Evolutionary conservation across 106 monocot genomes (phyloP).

Genomic region (Platanthera zijinensis): DNA sequence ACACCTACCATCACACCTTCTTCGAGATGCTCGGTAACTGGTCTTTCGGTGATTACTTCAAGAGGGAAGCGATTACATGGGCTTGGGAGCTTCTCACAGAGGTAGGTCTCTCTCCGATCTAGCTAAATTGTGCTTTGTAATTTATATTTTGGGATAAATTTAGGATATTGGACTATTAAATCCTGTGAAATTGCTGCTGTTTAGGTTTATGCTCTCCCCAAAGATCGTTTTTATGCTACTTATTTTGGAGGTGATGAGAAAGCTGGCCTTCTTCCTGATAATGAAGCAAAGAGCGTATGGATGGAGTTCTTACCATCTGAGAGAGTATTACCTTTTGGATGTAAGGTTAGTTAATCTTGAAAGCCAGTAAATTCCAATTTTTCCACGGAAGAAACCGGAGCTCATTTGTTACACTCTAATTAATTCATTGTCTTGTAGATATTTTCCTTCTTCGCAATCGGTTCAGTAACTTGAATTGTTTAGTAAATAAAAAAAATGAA

Average conservation of each 20-base stretch:
- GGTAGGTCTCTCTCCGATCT: constrained; percentile 55
- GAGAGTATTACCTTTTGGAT: constrained; percentile 81
- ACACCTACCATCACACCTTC: constrained; percentile 96
- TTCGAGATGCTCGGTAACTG: constrained; percentile 99
- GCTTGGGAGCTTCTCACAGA: constrained; percentile 92
- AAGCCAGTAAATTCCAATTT: neutral
- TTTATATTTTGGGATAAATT: neutral
- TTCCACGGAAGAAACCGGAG: neutral
- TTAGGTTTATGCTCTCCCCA: constrained; percentile 78
- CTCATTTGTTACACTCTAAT: neutral
- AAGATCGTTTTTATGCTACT: constrained; percentile 71
- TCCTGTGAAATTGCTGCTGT: constrained; percentile 1
- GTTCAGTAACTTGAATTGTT: neutral
- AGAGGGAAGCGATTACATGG: constrained; percentile 71
- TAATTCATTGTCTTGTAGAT: neutral
- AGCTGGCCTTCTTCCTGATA: constrained; percentile 74
- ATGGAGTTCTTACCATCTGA: constrained; percentile 51
- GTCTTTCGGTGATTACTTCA: constrained; percentile 98
- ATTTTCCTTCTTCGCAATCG: neutral
- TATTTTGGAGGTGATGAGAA: constrained; percentile 99
- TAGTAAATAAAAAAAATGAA: neutral
- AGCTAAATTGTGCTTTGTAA: neutral
- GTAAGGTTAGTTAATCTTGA: constrained; percentile 51
- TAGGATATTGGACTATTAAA: neutral
- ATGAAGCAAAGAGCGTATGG: constrained; percentile 80